Conservation (phyloP, 441 rosid genomes). For the Corymbia citriodora region DNA sequence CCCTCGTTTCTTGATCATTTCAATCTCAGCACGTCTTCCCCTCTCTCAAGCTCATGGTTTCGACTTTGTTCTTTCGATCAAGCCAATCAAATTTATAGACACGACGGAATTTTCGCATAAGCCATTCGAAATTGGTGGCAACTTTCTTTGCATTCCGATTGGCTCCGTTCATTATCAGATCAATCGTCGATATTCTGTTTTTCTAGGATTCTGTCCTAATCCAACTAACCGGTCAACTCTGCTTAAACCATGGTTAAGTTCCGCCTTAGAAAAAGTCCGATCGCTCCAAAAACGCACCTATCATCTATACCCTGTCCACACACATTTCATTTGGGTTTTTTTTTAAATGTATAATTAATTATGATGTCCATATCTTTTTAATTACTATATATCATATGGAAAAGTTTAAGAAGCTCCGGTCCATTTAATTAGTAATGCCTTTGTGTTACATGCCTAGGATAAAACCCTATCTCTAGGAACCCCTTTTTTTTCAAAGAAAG, state of each 20-base stretch:
- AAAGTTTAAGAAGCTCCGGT: neutral
- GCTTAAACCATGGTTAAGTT: neutral
- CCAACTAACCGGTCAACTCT: neutral
- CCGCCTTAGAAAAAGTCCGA: neutral
- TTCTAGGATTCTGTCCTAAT: neutral
- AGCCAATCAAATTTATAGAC: neutral
- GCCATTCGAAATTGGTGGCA: rapidly evolving
- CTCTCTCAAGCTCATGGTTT: neutral
- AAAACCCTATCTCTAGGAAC: neutral
- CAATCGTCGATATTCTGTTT: neutral
- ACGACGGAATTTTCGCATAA: neutral
- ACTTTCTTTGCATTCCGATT: neutral
- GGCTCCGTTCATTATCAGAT: neutral
- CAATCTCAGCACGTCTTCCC: neutral
- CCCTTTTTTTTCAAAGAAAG: neutral
- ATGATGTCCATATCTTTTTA: neutral
- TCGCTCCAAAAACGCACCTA: neutral
- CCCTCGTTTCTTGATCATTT: neutral
- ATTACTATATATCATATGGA: neutral
- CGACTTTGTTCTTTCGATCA: neutral
- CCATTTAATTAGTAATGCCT: neutral
- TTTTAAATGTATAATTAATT: neutral
- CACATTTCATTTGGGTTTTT: neutral
- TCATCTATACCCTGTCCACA: neutral
- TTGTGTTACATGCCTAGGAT: neutral